A percentile compares a stretch with the other conserved stretches of the same genome.
phyloP scores from a whole-genome alignment of 2,329 filamentous ascomycete genomes.

The Taxawa tesnikishii region DNA sequence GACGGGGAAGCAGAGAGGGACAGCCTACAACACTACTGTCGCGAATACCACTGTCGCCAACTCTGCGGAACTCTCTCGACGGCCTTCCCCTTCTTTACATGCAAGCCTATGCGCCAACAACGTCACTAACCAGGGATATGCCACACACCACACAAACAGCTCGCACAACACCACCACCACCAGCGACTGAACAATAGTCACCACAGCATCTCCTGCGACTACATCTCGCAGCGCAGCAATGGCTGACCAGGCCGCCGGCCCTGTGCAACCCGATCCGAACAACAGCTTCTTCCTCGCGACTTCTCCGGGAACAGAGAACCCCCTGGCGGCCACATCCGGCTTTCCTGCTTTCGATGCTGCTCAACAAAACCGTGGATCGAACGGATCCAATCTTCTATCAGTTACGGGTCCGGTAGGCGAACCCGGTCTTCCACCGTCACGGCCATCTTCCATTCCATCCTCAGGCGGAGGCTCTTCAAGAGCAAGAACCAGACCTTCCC shows the following conservation, averaged over 20 bases:
- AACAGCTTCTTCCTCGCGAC: not conserved
- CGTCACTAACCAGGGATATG: too few relatives aligned
- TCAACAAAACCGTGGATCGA: constrained; percentile 1
- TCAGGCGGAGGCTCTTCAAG: constrained; percentile 9
- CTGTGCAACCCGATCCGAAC: not conserved
- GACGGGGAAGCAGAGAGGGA: too few relatives aligned
- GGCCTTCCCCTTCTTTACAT: too few relatives aligned
- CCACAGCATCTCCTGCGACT: too few relatives aligned
- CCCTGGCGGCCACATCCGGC: not conserved
- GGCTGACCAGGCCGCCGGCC: not conserved
- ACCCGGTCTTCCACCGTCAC: constrained; percentile 33
- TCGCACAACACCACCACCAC: too few relatives aligned
- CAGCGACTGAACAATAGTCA: too few relatives aligned
- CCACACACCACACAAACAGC: too few relatives aligned
- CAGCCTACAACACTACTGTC: too few relatives aligned
- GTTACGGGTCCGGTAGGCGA: constrained; percentile 35
- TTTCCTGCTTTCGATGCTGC: not conserved
- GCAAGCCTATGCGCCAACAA: too few relatives aligned
- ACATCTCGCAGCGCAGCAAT: not conserved
- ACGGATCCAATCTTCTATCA: constrained; percentile 12
- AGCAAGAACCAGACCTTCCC: constrained; percentile 5
- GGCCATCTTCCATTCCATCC: constrained; percentile 30
- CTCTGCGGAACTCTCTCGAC: too few relatives aligned
- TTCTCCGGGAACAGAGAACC: not conserved
- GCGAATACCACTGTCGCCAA: too few relatives aligned